Evolutionary conservation across 306 rosid genomes (phyloP).

Genomic region (Castanopsis chinensis): DNA sequence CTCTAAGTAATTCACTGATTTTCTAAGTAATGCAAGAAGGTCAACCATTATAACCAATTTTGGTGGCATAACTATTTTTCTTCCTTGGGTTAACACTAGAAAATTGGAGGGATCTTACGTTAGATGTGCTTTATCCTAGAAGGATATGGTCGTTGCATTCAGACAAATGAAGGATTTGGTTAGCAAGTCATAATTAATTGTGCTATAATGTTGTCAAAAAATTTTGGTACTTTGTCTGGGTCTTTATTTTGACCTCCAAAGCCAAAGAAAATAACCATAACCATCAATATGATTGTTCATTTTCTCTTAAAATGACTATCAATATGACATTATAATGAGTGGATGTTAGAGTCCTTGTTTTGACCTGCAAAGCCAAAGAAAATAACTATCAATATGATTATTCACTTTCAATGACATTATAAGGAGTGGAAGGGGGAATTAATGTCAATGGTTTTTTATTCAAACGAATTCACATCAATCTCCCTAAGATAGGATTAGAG

Average conservation of each 20-base stretch:
- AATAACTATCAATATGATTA: too few species aligned
- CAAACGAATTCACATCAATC: too few species aligned
- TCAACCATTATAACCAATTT: conserved; percentile 38
- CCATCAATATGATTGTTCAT: background rate
- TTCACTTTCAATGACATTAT: too few species aligned
- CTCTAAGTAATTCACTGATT: too few species aligned
- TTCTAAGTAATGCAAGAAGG: too few species aligned
- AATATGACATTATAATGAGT: too few species aligned
- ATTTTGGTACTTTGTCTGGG: background rate
- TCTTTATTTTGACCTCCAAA: background rate
- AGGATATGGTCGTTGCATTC: conserved; percentile 78
- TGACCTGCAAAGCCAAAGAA: too few species aligned
- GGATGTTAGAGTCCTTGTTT: too few species aligned
- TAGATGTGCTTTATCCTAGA: conserved; percentile 73
- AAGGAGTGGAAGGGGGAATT: too few species aligned
- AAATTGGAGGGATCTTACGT: conserved; percentile 56
- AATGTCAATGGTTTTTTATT: too few species aligned
- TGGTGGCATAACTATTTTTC: conserved; percentile 66
- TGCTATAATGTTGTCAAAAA: background rate
- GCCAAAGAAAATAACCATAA: background rate
- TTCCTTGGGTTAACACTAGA: conserved; percentile 68
- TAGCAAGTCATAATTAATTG: conserved; percentile 1
- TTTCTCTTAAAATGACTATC: background rate
- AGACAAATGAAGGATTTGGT: conserved; percentile 79
- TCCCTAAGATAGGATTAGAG: too few species aligned